Conservation (phyloP, 495 filamentous ascomycete genomes). For the Arthonia radiata region DNA sequence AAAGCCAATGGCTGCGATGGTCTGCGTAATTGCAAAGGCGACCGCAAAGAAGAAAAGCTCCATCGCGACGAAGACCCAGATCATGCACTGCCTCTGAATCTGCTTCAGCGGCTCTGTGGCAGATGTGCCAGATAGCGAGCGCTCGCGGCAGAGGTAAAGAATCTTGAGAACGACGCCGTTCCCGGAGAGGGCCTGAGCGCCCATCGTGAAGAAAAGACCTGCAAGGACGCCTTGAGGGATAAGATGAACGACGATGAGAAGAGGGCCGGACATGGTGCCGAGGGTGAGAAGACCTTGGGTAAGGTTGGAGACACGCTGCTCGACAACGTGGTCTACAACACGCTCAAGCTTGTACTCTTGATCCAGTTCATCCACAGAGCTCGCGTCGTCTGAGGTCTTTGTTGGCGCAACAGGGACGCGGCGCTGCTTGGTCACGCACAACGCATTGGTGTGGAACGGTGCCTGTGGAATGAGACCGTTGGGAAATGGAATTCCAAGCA, state of each 20-base stretch:
- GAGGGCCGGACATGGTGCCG: constrained; percentile 67
- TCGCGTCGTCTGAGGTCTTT: too few species aligned
- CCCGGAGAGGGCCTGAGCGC: constrained; percentile 35
- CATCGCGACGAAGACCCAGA: constrained; percentile 56
- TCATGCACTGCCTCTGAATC: constrained; percentile 29
- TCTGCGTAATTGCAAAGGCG: constrained; percentile 89
- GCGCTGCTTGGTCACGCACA: too few species aligned
- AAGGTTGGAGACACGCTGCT: constrained; percentile 75
- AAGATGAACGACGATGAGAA: constrained; percentile 57
- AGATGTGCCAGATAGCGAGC: constrained; percentile 34
- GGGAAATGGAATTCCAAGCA: constrained; percentile 72
- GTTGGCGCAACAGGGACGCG: too few species aligned
- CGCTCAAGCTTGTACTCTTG: too few species aligned
- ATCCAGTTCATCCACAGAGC: too few species aligned
- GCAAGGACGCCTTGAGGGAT: constrained; percentile 76
- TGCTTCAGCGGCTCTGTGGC: constrained; percentile 38
- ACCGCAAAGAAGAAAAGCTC: constrained; percentile 61
- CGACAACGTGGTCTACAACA: constrained; percentile 48
- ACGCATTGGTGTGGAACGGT: constrained; percentile 70
- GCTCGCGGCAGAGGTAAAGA: constrained; percentile 48
- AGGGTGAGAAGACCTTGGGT: constrained; percentile 62
- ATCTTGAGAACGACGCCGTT: constrained; percentile 72
- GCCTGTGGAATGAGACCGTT: constrained; percentile 59
- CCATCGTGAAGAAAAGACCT: constrained; percentile 90
- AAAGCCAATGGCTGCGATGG: constrained; percentile 78